Conservation (phyloP, 768 basidiomycete genomes). For the Rhodotorula taiwanensis region DNA sequence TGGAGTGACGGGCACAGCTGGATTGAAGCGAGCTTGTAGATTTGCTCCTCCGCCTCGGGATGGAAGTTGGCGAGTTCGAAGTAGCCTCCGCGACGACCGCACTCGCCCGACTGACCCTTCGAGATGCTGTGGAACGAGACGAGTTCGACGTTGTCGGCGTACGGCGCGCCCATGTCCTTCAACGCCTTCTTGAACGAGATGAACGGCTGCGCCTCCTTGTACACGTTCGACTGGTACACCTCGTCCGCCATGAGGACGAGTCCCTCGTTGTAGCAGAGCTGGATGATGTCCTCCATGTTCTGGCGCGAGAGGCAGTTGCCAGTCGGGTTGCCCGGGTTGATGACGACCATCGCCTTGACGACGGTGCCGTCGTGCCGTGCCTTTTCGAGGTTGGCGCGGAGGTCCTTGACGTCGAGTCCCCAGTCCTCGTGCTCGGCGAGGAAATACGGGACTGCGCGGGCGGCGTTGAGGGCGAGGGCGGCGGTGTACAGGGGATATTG, state of each 20-base stretch:
- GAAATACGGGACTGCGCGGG: conserved; percentile 77
- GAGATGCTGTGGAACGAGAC: conserved; percentile 96
- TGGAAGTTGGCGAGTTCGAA: conserved; percentile 82
- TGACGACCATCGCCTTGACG: conserved; percentile 83
- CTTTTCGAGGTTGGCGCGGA: conserved; percentile 61
- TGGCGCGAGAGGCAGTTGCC: conserved; percentile 68
- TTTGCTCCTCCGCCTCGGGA: conserved; percentile 67
- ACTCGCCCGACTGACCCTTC: conserved; percentile 93
- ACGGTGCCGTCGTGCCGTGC: conserved; percentile 58
- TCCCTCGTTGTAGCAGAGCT: conserved; percentile 71
- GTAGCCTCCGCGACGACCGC: conserved; percentile 94
- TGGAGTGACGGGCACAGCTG: conserved; percentile 79
- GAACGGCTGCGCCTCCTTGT: conserved; percentile 64
- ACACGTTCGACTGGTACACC: conserved; percentile 95
- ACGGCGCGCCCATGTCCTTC: conserved; percentile 56
- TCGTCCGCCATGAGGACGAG: conserved; percentile 93
- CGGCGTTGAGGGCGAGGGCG: conserved; percentile 74
- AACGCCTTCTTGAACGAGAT: conserved; percentile 89
- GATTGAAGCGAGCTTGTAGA: conserved; percentile 95
- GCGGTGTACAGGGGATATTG: conserved; percentile 98
- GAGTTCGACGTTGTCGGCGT: conserved; percentile 56
- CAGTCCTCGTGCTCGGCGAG: conserved; percentile 75
- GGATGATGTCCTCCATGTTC: conserved; percentile 69
- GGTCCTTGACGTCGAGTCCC: conserved; percentile 66
- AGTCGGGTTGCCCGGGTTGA: conserved; percentile 98